Evolutionary conservation across 1,284 basidiomycete species (phyloP).

Genomic region (Rhizoctonia solani): DNA sequence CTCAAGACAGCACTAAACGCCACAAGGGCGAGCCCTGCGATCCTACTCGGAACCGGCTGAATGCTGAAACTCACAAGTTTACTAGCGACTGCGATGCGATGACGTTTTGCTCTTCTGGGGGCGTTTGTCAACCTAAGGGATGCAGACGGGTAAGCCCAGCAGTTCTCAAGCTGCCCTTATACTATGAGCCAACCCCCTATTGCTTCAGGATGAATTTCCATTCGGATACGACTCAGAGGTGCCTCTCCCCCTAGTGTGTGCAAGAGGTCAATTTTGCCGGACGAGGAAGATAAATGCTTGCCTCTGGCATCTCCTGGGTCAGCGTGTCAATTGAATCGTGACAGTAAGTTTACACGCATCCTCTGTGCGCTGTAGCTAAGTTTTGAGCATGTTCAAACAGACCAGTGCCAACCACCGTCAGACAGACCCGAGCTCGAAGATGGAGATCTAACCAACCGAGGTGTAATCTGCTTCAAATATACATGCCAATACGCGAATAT

Average conservation of each 20-base stretch:
- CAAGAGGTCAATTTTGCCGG: conserved; percentile 49
- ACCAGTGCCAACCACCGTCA: conserved; percentile 45
- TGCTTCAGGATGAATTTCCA: conserved; percentile 44
- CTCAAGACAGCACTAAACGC: neutral
- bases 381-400: conserved; percentile 40
- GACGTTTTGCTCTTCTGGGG: conserved; percentile 57
- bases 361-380: neutral
- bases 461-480: conserved; percentile 50
- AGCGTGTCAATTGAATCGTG: conserved; percentile 52
- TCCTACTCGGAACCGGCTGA: conserved; percentile 53
- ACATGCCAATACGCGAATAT: conserved; percentile 50
- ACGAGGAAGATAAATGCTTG: conserved; percentile 50
- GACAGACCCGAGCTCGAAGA: conserved; percentile 43
- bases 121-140: conserved; percentile 47
- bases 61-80: conserved; percentile 62
- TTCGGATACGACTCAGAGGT: conserved; percentile 47
- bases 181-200: neutral
- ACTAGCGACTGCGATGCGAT: conserved; percentile 65
- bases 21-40: conserved; percentile 26
- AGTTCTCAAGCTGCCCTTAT: neutral
- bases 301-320: conserved; percentile 45
- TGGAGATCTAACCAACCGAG: conserved; percentile 49
- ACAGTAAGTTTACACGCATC: conserved; percentile 46
- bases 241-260: conserved; percentile 49
- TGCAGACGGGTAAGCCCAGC: conserved; percentile 45